Base-by-base conservation (phyloP, 2,329 filamentous ascomycete genomes). In the Alternaria infectoria region DNA sequence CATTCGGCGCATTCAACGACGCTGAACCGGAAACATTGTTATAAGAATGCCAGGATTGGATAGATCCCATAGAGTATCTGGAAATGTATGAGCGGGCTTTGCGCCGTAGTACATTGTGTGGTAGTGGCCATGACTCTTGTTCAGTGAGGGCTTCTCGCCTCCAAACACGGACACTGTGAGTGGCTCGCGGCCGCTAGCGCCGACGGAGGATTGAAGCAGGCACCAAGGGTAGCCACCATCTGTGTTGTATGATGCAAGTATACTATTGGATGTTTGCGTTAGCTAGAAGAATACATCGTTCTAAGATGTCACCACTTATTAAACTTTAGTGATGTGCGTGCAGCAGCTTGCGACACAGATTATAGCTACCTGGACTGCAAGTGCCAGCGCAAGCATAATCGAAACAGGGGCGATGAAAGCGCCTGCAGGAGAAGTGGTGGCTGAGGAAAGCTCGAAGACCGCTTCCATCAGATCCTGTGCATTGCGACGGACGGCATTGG, bases 151-250 rank as follows among this genome's bases (percentile, higher is more conserved):
- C 36, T 17, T 10, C 36, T 17, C 36, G 36, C 9, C 36, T 40
- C 17, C 36, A 9, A 51, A 15, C 19, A 21, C 28, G 17, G 49
- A 51, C 15, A 19, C 5, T 23, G 49, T 52, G 49, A 40, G 30
- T 52, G 49, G 30, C 19, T 52, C 30, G 28, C 10, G 13, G 21
- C 9, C 5, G 49, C 49, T 52, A 25, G 28, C 49, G 49, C n/a
- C 8, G 19, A 52, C 4, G 19, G 13, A 28, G 36, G 15, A 7
- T 36, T 15, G 13, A 17, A 17, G 36, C 36, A 40, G 36, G 36
- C 1, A 40, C 15, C 36, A 40, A 40, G n/a, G 36, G 15, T 40
- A 3, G 36, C 8, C n/a, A 3, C 8, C 5, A 36, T 2, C 1
- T 9, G 15, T n/a, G 36, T 40, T 40, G 8, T 1, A 40, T 40